Evolutionary conservation across 2,329 filamentous ascomycete species (phyloP), one percentile per base, ranked within the genome.

Genomic region (Fusarium goolgardi): DNA sequence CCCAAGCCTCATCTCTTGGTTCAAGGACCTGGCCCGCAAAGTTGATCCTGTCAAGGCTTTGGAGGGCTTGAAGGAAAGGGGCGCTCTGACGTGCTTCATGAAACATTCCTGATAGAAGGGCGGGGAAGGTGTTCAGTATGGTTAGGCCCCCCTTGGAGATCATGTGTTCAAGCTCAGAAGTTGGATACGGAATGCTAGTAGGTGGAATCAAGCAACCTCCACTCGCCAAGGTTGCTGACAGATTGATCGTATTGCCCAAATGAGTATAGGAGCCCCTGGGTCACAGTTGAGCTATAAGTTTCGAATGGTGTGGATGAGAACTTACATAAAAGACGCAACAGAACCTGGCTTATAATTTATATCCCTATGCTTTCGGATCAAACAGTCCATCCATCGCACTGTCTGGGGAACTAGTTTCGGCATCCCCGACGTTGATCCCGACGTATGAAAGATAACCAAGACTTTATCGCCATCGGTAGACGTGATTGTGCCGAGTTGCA

Each of bases 1-100:
- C 58, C 49, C 49, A 63, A 3, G 25, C 25, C 5, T 39, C 31
- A 8, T 63, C 58, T 6, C 16, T n/a, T 5, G 41, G 37, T 5
- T 63, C 58, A 0, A 63, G n/a, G 7, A 34, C 32, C 2, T 62
- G 57, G 1, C 59, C 58, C n/a, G 49, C 59, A 13, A 63, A 53
- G 1, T 37, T 32, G 6, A 56, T 63, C 18, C 32, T 39, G 6
- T 44, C 12, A 6, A 63, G 16, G 1, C 21, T 21, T 1, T 6
- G 58, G 12, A 63, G 58, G 4, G 39, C 37, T 5, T 12, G 4
- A 2, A 63, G 21, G 0, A 63, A 4, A 1, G 32, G 11, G 1
- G 1, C 0, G 0, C 43, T 2, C 0, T 10, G 20, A 7, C 35
- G 43, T 3, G 59, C 50, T 5, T 63, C 58, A 0, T 20, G 7